phyloP scores from a whole-genome alignment of 2,329 filamentous ascomycete genomes.

The Neocucurbitaria cava region DNA sequence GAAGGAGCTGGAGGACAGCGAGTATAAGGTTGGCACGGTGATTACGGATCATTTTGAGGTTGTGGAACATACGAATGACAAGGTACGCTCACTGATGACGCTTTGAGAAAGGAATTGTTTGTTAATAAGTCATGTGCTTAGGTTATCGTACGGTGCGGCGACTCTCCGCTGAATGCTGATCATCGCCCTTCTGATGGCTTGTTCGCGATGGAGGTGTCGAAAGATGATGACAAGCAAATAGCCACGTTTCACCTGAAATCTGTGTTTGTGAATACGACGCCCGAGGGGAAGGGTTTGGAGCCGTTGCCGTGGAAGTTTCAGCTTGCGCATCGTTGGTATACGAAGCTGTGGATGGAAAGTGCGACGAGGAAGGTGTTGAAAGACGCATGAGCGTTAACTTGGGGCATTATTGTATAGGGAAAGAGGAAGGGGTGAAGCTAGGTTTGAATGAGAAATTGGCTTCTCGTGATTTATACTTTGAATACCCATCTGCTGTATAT shows the following conservation, averaged over 20 bases:
- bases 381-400: constrained; percentile 5
- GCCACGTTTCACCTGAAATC: constrained; percentile 51
- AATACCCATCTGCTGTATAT: background rate
- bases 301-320: constrained; percentile 42
- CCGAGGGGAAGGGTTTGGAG: constrained; percentile 37
- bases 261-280: constrained; percentile 48
- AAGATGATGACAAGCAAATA: constrained; percentile 42
- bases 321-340: constrained; percentile 45
- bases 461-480: background rate
- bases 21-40: constrained; percentile 44
- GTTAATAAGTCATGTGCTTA: constrained; percentile 17
- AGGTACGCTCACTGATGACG: constrained; percentile 30
- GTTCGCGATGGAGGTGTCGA: constrained; percentile 50
- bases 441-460: background rate
- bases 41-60: constrained; percentile 53
- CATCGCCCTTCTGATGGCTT: constrained; percentile 45
- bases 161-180: constrained; percentile 41
- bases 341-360: constrained; percentile 52
- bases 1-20: constrained; percentile 39
- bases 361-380: constrained; percentile 47
- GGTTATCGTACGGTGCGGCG: constrained; percentile 50
- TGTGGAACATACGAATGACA: constrained; percentile 43
- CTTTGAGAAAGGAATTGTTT: background rate
- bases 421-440: background rate
- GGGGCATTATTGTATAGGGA: background rate